Percentiles rank a stretch among this genome's conserved stretches.
Evolutionary conservation across 2,329 filamentous ascomycete species (phyloP).

Genomic region (Aspergillus viridinutans): DNA sequence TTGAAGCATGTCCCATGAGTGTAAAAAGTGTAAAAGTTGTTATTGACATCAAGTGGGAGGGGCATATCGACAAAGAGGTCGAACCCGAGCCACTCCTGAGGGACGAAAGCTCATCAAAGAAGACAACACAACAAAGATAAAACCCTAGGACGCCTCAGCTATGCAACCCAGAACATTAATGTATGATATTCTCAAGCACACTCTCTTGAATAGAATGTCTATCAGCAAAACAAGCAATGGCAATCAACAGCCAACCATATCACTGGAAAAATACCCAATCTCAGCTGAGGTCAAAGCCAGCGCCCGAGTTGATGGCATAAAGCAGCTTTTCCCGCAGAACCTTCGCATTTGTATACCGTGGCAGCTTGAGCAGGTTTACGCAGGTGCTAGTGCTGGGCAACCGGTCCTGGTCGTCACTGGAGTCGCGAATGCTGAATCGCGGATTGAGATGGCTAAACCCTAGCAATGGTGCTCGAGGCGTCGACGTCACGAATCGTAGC

Average conservation of each 20-base stretch:
- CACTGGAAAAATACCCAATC: neutral
- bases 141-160: conserved; percentile 24
- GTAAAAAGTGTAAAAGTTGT: neutral
- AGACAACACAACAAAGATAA: conserved; percentile 1
- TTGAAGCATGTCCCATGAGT: neutral
- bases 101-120: neutral
- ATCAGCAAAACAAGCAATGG: neutral
- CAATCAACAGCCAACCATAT: neutral
- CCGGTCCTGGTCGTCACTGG: conserved; percentile 67
- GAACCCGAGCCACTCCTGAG: neutral
- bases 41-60: neutral
- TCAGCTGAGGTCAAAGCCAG: conserved; percentile 75
- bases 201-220: neutral
- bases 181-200: neutral
- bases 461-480: conserved; percentile 80
- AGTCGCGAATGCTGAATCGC: conserved; percentile 83
- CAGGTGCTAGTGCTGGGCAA: conserved; percentile 94
- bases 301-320: conserved; percentile 84
- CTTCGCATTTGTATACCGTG: conserved; percentile 66
- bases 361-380: conserved; percentile 89
- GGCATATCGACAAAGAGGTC: neutral
- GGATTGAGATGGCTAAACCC: conserved; percentile 85
- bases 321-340: conserved; percentile 74
- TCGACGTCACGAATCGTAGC: conserved; percentile 92
- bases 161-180: conserved; percentile 19